phyloP scores from a whole-genome alignment of 495 filamentous ascomycete species.

The Penicillium tannophilum region DNA sequence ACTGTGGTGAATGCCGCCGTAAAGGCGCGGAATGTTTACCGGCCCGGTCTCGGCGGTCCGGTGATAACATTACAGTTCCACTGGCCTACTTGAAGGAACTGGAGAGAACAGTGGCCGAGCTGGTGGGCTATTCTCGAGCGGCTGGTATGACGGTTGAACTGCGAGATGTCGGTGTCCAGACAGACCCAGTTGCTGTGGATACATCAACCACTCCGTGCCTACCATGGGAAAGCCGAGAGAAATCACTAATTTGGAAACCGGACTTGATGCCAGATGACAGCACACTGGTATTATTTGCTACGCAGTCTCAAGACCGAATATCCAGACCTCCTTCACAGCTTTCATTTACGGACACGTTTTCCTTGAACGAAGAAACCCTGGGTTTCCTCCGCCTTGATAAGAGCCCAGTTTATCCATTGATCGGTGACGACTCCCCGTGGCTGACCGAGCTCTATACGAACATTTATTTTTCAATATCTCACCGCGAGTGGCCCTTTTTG shows the following conservation, averaged over 20 bases:
- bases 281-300: conserved; percentile 12
- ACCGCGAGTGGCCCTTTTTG: conserved; percentile 39
- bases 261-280: conserved; percentile 5
- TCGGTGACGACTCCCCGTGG: conserved; percentile 19
- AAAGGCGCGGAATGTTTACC: conserved; percentile 38
- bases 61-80: conserved; percentile 36
- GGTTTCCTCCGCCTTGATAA: conserved; percentile 22
- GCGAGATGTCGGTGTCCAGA: conserved; percentile 35
- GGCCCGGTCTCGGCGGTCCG: conserved; percentile 28
- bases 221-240: conserved; percentile 5
- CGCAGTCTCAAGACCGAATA: conserved; percentile 2
- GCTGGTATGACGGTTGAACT: conserved; percentile 7
- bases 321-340: conserved; percentile 9
- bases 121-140: conserved; percentile 13
- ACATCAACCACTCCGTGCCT: not conserved
- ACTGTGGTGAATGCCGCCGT: conserved; percentile 36
- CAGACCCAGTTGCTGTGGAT: conserved; percentile 16
- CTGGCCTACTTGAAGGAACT: conserved; percentile 35
- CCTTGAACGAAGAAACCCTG: conserved; percentile 14
- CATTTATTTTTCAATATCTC: conserved; percentile 33
- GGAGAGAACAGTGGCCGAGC: conserved; percentile 28
- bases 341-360: conserved; percentile 14
- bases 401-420: conserved; percentile 16
- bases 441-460: conserved; percentile 37
- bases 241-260: conserved; percentile 8